A percentile compares a stretch with the other conserved stretches of the same genome.
Evolutionary conservation across 805 yeast genomes (phyloP).

Genomic region (Spathaspora gorwiae): DNA sequence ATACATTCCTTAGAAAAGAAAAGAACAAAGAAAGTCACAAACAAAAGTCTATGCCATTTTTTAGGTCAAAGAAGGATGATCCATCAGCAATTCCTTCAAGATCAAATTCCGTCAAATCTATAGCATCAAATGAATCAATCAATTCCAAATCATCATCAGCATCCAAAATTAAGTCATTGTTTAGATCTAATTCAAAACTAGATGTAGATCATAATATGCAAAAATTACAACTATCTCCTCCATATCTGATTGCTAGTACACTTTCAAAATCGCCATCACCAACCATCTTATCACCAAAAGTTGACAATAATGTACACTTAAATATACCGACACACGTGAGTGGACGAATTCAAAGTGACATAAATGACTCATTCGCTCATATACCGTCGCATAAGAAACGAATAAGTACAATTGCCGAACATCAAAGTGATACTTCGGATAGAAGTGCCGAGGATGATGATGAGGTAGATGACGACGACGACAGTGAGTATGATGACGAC

Average conservation of each 20-base stretch:
- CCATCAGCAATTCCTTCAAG: slow-evolving; percentile 4
- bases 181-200: not conserved
- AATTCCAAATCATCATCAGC: slow-evolving; percentile 1
- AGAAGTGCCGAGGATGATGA: slow-evolving; percentile 15
- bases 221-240: not conserved
- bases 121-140: slow-evolving; percentile 7
- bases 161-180: slow-evolving; percentile 5
- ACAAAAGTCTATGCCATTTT: slow-evolving; percentile 4
- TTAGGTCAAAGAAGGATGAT: slow-evolving; percentile 7
- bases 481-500: slow-evolving; percentile 7
- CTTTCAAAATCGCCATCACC: not conserved
- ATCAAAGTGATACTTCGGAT: slow-evolving; percentile 11
- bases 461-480: slow-evolving; percentile 14
- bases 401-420: slow-evolving; percentile 20
- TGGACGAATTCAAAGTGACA: too few species aligned
- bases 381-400: slow-evolving; percentile 10
- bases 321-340: not conserved
- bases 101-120: slow-evolving; percentile 7
- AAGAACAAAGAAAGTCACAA: not conserved
- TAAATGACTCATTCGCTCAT: not conserved
- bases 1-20: too few species aligned
- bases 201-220: not conserved
- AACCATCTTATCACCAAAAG: not conserved
- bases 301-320: not conserved
- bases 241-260: too few species aligned